Base-by-base conservation (phyloP, 768 basidiomycete species). In the Suillus bovinus region DNA sequence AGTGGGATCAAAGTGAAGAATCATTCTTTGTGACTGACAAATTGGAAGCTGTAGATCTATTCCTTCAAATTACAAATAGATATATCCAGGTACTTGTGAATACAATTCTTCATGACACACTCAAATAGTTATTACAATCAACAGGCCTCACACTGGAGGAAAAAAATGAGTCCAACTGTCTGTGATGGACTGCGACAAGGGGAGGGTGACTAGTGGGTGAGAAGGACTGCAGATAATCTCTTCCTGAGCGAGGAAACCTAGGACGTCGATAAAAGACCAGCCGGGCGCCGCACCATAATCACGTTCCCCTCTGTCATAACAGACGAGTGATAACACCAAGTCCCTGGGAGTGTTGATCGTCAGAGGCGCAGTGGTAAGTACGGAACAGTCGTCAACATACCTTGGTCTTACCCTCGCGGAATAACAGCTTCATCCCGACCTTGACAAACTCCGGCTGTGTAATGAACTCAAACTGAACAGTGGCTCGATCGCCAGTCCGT, bases 341-440 rank as follows among this genome's bases (percentile, higher is more conserved):
- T 17, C 90, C 90, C 90, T 93, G 57, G 5, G 34, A 63, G 59
- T 29, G 17, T 52, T 7, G 22, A 20, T 5, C 10, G 56, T 71
- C 38, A 68, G 63, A 11, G 50, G 31, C 50, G 61, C 56, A 27
- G 22, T 24, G 46, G 24, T 22, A n/a, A 58, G 13, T 22, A 46
- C 42, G 66, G 41, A 55, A 17, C 34, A 22, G 47, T 54, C 54
- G 47, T 49, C 31, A 22, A 70, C 80, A 38, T 57, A 88, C 94
- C 82, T 97, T 98, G 1, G 95, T 97, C 80, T 94, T 94, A 4
- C 96, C 96, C 76, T 99, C 97, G 44, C 96, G 82, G 74, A 99
- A 95, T 14, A 99, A 76, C 27, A 96, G 80, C 76, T 95, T 94
- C 89, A 93, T 93, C 31, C 96, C 96, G 67, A 89, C 89, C 73